phyloP scores from a whole-genome alignment of 1,139 yeast genomes.

The Candida anutae region DNA sequence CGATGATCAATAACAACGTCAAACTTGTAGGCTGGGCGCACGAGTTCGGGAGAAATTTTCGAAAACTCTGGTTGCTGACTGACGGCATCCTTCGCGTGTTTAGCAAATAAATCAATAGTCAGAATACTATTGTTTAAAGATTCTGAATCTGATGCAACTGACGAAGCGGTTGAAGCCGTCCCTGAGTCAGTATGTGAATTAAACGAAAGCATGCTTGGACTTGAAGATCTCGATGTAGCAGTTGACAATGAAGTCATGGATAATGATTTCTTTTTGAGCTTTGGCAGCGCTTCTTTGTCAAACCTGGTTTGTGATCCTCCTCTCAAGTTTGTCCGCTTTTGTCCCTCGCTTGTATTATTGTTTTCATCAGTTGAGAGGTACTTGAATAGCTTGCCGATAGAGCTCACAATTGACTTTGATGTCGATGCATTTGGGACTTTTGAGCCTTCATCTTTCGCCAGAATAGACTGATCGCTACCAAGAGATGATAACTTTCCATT shows the following conservation, averaged over 20 bases:
- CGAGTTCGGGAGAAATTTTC: slow-evolving; percentile 38
- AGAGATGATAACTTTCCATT: slow-evolving; percentile 3
- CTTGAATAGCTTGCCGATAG: slow-evolving; percentile 33
- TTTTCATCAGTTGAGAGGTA: slow-evolving; percentile 26
- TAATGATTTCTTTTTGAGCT: slow-evolving; percentile 22
- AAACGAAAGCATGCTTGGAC: slow-evolving; percentile 38
- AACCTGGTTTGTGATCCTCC: slow-evolving; percentile 21
- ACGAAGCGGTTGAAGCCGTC: slow-evolving; percentile 29
- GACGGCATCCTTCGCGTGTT: slow-evolving; percentile 1
- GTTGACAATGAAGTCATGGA: slow-evolving; percentile 36
- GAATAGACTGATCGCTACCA: not conserved
- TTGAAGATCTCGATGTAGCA: slow-evolving; percentile 32
- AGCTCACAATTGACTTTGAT: slow-evolving; percentile 22
- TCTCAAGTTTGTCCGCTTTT: slow-evolving; percentile 5
- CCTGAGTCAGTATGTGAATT: slow-evolving; percentile 33
- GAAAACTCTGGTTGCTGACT: slow-evolving; percentile 40
- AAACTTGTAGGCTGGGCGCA: slow-evolving; percentile 40
- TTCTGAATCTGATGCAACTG: slow-evolving; percentile 23
- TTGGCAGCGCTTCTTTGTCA: slow-evolving; percentile 4
- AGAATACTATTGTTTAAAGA: slow-evolving; percentile 6
- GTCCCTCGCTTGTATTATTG: too few relatives aligned
- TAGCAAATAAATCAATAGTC: slow-evolving; percentile 3
- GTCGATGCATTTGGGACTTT: slow-evolving; percentile 5
- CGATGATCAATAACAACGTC: slow-evolving; percentile 41
- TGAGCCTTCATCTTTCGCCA: slow-evolving; percentile 3